Evolutionary conservation across 208 protist genomes (phyloP), one percentile per base, ranked within the genome.

Genomic region (Crithidia brevicula): DNA sequence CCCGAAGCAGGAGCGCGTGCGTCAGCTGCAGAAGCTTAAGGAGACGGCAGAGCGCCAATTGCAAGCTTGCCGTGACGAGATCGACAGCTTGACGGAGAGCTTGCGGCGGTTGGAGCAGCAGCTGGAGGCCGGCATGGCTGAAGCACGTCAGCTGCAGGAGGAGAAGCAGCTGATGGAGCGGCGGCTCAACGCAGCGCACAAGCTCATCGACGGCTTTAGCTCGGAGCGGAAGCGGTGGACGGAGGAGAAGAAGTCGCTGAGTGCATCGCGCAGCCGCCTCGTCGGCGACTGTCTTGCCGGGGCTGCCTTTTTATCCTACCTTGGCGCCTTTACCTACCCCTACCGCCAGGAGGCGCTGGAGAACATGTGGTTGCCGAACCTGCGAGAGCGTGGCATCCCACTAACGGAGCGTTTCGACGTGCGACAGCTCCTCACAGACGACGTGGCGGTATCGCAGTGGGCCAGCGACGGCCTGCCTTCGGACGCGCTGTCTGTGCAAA

Each of bases 401-500:
- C 75, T 99, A 34, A 94, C 94, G 10, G 72, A 83, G 20, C 66
- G 83, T 42, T 99, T 98, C 65, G 65, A 72, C 16, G 72, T 99
- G n/a, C 89, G 97, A 36, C 62, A 66, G 28, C 89, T 99, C 22
- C 86, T 99, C 20, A 98, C 97, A 15, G 92, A 92, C 70, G 98
- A 99, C 60, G 98, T 99, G 23, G 97, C 99, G 63, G 93, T 99
- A 23, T 96, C 96, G 23, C 83, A 98, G 77, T 99, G 98, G 98
- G 91, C 86, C 27, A 97, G 91, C 67, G 97, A 99, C 74, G 98
- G 98, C 16, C 86, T 99, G 18, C 98, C 98, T 20, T 93, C 91
- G 1, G 98, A 99, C 85, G 97, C 98, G 61, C 95, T 99, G 18
- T 99, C 96, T 7, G 88, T 99, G 33, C 98, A 99, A 75, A 99